A percentile compares a stretch with the other conserved stretches of the same genome.
Evolutionary conservation across 495 filamentous ascomycete genomes (phyloP).

Genomic region (Apodospora peruviana): DNA sequence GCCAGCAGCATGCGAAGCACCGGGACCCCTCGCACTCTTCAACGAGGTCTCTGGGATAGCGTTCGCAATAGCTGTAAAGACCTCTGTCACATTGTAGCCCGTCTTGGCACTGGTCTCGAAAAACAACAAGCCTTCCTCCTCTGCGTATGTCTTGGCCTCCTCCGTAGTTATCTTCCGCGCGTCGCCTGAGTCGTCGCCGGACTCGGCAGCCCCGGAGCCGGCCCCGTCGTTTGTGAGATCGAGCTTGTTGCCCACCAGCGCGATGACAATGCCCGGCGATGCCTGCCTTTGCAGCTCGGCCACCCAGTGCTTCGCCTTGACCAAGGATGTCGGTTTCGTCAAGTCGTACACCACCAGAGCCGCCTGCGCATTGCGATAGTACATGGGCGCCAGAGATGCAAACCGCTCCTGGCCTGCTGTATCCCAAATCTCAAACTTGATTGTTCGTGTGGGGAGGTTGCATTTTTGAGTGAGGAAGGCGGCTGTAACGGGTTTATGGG

Average conservation of each 20-base stretch:
- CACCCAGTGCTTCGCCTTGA: slow-evolving; percentile 98
- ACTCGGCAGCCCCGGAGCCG: slow-evolving; percentile 35
- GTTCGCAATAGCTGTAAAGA: slow-evolving; percentile 98
- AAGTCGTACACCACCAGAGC: slow-evolving; percentile 99
- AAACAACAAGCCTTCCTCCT: slow-evolving; percentile 89
- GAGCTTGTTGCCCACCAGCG: slow-evolving; percentile 94
- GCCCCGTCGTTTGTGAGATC: slow-evolving; percentile 66
- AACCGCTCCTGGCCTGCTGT: slow-evolving; percentile 98
- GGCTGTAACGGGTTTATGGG: slow-evolving; percentile 46
- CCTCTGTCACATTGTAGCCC: slow-evolving; percentile 84
- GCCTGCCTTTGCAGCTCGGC: slow-evolving; percentile 96
- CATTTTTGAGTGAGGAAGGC: slow-evolving; percentile 99
- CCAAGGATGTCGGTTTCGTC: slow-evolving; percentile 90
- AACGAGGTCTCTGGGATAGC: slow-evolving; percentile 93
- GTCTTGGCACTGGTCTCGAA: slow-evolving; percentile 98
- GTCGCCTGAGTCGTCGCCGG: slow-evolving; percentile 60
- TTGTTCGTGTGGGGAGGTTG: slow-evolving; percentile 88
- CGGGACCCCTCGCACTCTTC: slow-evolving; percentile 72
- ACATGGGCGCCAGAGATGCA: slow-evolving; percentile 95
- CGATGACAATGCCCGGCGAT: slow-evolving; percentile 96
- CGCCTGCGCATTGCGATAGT: slow-evolving; percentile 98
- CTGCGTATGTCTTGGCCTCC: slow-evolving; percentile 89
- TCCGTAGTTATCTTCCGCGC: slow-evolving; percentile 79
- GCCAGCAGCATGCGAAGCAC: slow-evolving; percentile 49
- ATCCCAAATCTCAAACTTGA: slow-evolving; percentile 99